Percentiles rank a stretch among this genome's conserved stretches.
phyloP scores from a whole-genome alignment of 2,329 filamentous ascomycete genomes.

The Fusarium scirpi region DNA sequence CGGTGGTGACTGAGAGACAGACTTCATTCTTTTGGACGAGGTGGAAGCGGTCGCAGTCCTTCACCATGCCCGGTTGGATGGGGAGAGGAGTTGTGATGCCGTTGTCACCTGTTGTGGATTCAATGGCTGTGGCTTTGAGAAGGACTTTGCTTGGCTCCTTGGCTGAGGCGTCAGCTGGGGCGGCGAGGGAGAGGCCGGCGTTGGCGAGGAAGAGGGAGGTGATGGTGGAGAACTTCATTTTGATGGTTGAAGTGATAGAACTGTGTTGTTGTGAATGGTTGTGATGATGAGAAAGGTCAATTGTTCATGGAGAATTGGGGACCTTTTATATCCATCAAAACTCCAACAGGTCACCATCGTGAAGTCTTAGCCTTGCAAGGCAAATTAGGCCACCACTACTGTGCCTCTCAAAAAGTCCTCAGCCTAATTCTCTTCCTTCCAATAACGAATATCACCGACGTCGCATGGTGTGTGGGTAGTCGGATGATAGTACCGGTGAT shows the following conservation, averaged over 20 bases:
- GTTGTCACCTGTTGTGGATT: conserved; percentile 1
- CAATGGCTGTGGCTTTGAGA: conserved; percentile 7
- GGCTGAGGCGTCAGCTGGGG: background rate
- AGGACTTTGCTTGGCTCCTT: background rate
- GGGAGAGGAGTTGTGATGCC: conserved; percentile 20
- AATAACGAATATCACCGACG: background rate
- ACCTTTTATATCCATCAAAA: background rate
- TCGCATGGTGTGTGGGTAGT: background rate
- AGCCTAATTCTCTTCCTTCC: background rate
- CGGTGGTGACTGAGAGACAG: background rate
- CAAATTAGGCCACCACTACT: background rate
- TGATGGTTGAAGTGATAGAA: background rate
- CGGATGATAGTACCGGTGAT: background rate
- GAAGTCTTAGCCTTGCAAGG: background rate
- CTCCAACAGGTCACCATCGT: background rate
- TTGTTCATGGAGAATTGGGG: accelerated
- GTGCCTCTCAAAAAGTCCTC: background rate
- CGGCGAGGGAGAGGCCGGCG: background rate
- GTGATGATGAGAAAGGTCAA: background rate
- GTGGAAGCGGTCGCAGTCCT: conserved; percentile 16
- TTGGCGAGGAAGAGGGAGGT: background rate
- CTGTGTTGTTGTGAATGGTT: accelerated
- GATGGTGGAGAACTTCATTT: conserved; percentile 15
- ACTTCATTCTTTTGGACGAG: background rate
- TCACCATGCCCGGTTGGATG: conserved; percentile 23